These are phyloP conservation scores for Fragaria ananassa DNA, from an alignment of 306 rosid species.

Conservation along the genomic window DNA sequence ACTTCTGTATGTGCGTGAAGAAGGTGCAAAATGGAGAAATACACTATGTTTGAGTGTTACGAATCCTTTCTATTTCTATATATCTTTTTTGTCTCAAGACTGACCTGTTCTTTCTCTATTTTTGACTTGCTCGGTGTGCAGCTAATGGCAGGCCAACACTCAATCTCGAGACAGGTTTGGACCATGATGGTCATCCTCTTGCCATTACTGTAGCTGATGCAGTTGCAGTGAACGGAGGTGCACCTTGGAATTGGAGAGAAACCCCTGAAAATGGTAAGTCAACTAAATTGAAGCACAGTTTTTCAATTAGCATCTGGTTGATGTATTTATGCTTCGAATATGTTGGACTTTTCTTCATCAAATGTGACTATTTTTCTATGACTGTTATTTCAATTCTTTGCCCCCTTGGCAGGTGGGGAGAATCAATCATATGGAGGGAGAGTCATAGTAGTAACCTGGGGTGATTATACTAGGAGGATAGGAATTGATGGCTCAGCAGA, in stretches of 20 bases:
- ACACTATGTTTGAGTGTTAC: not conserved
- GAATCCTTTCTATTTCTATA: not conserved
- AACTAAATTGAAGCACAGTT: not conserved
- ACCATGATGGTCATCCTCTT: constrained; percentile 94
- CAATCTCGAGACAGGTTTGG: constrained; percentile 88
- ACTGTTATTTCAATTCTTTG: constrained; percentile 5
- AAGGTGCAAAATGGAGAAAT: not conserved
- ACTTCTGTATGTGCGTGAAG: not conserved
- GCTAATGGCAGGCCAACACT: constrained; percentile 87
- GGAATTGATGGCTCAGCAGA: constrained; percentile 87
- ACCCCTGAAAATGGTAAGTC: constrained; percentile 81
- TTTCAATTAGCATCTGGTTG: not conserved
- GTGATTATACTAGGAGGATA: constrained; percentile 81
- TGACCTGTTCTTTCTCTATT: not conserved
- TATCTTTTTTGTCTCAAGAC: constrained; percentile 1
- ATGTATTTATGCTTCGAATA: not conserved
- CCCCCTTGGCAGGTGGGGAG: constrained; percentile 57
- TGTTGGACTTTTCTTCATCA: not conserved
- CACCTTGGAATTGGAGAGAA: constrained; percentile 99
- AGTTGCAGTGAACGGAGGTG: constrained; percentile 76
- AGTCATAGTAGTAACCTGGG: constrained; percentile 92
- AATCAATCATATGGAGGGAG: constrained; percentile 77
- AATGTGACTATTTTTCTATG: not conserved
- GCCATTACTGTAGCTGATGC: constrained; percentile 89
- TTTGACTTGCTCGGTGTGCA: constrained; percentile 36